phyloP scores from a whole-genome alignment of 108 stramenopile genomes.

The Aureococcus anophagefferens region DNA sequence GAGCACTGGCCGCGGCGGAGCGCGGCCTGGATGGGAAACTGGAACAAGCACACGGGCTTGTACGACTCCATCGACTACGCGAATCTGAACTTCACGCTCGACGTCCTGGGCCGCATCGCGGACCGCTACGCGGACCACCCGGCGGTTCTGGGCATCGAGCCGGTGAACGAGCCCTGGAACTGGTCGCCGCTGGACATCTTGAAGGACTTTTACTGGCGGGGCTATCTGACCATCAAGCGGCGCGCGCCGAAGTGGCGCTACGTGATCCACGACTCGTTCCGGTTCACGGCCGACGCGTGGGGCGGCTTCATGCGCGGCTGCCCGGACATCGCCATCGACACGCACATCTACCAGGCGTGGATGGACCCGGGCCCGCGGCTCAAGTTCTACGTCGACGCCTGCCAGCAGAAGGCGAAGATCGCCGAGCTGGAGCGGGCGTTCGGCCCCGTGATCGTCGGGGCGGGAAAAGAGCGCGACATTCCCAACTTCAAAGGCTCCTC shows the following conservation, averaged over 20 bases:
- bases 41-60: slow-evolving; percentile 47
- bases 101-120: slow-evolving; percentile 61
- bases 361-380: slow-evolving; percentile 60
- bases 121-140: slow-evolving; percentile 63
- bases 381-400: slow-evolving; percentile 66
- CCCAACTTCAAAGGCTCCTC: too few species aligned
- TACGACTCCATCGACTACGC: slow-evolving; percentile 63
- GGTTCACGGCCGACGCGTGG: slow-evolving; percentile 72
- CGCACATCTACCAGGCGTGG: slow-evolving; percentile 91
- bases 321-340: slow-evolving; percentile 73
- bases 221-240: slow-evolving; percentile 71
- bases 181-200: slow-evolving; percentile 64
- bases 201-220: slow-evolving; percentile 82
- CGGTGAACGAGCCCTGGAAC: slow-evolving; percentile 90
- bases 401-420: slow-evolving; percentile 58
- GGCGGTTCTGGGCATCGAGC: slow-evolving; percentile 74
- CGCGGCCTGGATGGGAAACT: slow-evolving; percentile 76
- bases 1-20: slow-evolving; percentile 73
- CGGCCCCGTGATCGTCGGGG: slow-evolving; percentile 70
- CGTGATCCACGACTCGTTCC: slow-evolving; percentile 86
- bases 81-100: slow-evolving; percentile 65
- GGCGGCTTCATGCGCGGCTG: slow-evolving; percentile 77
- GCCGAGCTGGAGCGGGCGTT: slow-evolving; percentile 65
- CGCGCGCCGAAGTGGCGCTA: slow-evolving; percentile 82
- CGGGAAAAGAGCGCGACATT: too few species aligned